These are phyloP conservation scores for Penicillium nordicum DNA, from an alignment of 2,329 filamentous ascomycete genomes.

Conservation along the genomic window DNA sequence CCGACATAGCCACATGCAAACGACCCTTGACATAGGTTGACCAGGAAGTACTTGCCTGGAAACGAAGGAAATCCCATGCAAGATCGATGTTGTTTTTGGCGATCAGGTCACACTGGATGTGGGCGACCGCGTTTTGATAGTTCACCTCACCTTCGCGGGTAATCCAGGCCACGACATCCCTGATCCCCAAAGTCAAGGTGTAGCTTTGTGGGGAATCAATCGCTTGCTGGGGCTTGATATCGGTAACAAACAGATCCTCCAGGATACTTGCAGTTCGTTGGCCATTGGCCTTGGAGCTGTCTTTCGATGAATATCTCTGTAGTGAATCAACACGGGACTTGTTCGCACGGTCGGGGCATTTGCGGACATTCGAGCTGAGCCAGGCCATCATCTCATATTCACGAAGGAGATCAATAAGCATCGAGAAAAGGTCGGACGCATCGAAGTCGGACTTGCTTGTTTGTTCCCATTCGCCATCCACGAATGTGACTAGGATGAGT, in stretches of 20 bases:
- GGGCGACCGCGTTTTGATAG: constrained; percentile 60
- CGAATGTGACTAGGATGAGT: constrained; percentile 76
- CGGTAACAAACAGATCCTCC: constrained; percentile 44
- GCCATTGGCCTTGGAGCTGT: constrained; percentile 22
- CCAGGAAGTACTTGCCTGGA: constrained; percentile 59
- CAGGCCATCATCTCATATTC: constrained; percentile 68
- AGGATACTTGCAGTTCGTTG: constrained; percentile 37
- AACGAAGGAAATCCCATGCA: constrained; percentile 63
- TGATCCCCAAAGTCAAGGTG: constrained; percentile 42
- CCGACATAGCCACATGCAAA: constrained; percentile 68
- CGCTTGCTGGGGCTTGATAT: constrained; percentile 43
- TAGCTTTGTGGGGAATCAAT: constrained; percentile 42
- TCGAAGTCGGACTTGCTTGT: constrained; percentile 69
- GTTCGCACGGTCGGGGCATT: constrained; percentile 27
- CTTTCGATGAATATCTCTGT: constrained; percentile 26
- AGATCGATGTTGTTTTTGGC: constrained; percentile 64
- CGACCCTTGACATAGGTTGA: constrained; percentile 78
- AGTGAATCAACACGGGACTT: constrained; percentile 23
- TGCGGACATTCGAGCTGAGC: constrained; percentile 50
- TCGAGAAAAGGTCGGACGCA: constrained; percentile 55
- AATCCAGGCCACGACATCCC: constrained; percentile 45
- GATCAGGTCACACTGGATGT: constrained; percentile 66
- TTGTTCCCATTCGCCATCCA: constrained; percentile 77
- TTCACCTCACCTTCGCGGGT: constrained; percentile 54
- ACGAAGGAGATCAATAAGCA: constrained; percentile 65